phyloP scores from a whole-genome alignment of 495 filamentous ascomycete genomes.

The Neurospora sublineolata region DNA sequence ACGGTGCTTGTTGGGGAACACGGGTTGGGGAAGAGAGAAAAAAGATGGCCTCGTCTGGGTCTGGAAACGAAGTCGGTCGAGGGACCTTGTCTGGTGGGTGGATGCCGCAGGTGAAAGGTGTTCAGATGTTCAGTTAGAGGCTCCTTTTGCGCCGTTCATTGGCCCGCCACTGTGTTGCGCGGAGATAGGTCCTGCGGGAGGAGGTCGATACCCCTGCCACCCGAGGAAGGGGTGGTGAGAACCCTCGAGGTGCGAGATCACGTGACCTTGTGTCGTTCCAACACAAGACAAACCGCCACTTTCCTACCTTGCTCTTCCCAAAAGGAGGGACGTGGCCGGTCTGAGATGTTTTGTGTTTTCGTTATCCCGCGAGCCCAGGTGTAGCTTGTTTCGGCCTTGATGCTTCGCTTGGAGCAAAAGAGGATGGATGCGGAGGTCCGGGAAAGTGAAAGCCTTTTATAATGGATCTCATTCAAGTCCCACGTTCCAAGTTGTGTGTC shows the following conservation, averaged over 20 bases:
- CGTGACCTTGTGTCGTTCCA: not conserved
- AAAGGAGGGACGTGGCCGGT: not conserved
- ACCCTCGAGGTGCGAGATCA: not conserved
- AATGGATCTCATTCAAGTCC: not conserved
- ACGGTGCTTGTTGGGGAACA: not conserved
- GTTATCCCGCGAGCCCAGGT: not conserved
- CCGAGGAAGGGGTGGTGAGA: not conserved
- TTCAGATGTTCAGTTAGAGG: conserved; percentile 24
- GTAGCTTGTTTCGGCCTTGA: not conserved
- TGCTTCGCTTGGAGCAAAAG: not conserved
- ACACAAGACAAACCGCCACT: not conserved
- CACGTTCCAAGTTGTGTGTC: not conserved
- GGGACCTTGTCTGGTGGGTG: not conserved
- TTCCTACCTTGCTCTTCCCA: not conserved
- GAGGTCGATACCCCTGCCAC: not conserved
- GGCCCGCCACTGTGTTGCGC: not conserved
- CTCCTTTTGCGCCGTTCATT: conserved; percentile 2
- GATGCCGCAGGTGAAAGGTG: conserved; percentile 24
- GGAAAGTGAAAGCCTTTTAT: not conserved
- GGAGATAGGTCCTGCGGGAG: not conserved
- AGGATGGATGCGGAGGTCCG: not conserved
- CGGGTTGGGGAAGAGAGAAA: conserved; percentile 1
- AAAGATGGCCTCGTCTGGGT: conserved; percentile 3
- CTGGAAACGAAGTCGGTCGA: not conserved
- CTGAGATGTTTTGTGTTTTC: not conserved